A percentile compares a stretch with the other conserved stretches of the same genome.
phyloP scores from a whole-genome alignment of 768 basidiomycete species.

The Lentinula raphanica region DNA sequence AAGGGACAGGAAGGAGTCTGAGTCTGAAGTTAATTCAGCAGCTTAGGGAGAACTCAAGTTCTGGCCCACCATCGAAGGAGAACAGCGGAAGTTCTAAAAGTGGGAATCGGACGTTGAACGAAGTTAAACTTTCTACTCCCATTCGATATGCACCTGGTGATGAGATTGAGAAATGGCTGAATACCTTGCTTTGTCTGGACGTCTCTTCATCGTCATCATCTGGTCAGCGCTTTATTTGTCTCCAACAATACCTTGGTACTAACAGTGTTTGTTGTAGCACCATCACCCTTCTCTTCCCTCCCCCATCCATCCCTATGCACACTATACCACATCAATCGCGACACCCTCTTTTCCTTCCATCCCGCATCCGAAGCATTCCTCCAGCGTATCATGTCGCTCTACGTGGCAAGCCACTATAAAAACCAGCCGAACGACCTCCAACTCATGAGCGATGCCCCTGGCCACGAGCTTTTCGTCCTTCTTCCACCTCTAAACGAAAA shows the following conservation, averaged over 20 bases:
- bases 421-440: conserved; percentile 99
- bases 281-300: conserved; percentile 59
- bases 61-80: conserved; percentile 24
- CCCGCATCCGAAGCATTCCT: conserved; percentile 97
- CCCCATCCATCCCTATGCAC: conserved; percentile 94
- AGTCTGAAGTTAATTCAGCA: conserved; percentile 98
- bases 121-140: conserved; percentile 92
- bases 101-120: conserved; percentile 77
- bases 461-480: conserved; percentile 93
- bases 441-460: conserved; percentile 92
- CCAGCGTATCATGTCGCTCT: conserved; percentile 97
- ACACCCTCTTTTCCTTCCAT: conserved; percentile 95
- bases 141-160: conserved; percentile 89
- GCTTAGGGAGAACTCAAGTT: conserved; percentile 84
- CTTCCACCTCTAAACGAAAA: conserved; percentile 86
- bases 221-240: neutral
- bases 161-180: conserved; percentile 92
- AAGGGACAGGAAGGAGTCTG: conserved; percentile 97
- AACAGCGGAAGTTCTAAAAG: conserved; percentile 52
- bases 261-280: conserved; percentile 29
- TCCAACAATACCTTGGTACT: neutral
- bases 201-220: conserved; percentile 34
- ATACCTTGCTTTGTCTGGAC: conserved; percentile 84
- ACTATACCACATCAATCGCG: conserved; percentile 91
- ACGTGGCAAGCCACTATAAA: conserved; percentile 98